Evolutionary conservation across 805 yeast species (phyloP), one percentile per base, ranked within the genome.

Genomic region (Nakazawaea ernobii): DNA sequence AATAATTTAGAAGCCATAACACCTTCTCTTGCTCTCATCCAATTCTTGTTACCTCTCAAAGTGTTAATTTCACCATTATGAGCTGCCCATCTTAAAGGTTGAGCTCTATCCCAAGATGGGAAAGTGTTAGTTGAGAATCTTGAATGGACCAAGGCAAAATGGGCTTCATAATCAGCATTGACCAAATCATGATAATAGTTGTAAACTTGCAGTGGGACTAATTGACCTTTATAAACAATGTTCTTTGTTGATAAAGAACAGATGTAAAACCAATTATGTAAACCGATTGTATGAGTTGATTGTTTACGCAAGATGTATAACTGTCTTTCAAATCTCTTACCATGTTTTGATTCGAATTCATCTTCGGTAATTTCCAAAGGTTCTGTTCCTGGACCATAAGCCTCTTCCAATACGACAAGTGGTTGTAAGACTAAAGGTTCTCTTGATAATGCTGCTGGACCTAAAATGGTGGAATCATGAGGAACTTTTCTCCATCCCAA

Each of bases 81-180:
- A 35, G 99, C 99, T 30, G 96, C 88, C 85, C 95, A 84, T 67
- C 98, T 77, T 61, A 92, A 76, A 42, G 99, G 99, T 70, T 92
- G 99, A 24, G 99, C 98, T 69, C 99, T 82, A 70, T 94, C 99
- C 99, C 99, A 92, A n/a, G 97, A 89, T 42, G 99, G 99, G 80
- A 92, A 92, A 42, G 99, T 92, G 68, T 92, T 92, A 30, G 99
- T 92, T 49, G 97, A 90, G 75, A 92, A 92, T 65, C 99, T 82
- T 24, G 98, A 91, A 71, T 92, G 99, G 44, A 92, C 98, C 37
- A 92, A 76, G 13, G 97, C 96, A 74, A 94, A 88, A 63, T 91
- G 97, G 40, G 95, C 94, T 70, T 89, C 92, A 68, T 82, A 92
- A 61, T 90, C 94, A 27, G 90, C 92, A 65, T 89, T 90, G 53